Base-by-base conservation (phyloP, 331 rosid genomes). In the Erythrophleum ivorense region DNA sequence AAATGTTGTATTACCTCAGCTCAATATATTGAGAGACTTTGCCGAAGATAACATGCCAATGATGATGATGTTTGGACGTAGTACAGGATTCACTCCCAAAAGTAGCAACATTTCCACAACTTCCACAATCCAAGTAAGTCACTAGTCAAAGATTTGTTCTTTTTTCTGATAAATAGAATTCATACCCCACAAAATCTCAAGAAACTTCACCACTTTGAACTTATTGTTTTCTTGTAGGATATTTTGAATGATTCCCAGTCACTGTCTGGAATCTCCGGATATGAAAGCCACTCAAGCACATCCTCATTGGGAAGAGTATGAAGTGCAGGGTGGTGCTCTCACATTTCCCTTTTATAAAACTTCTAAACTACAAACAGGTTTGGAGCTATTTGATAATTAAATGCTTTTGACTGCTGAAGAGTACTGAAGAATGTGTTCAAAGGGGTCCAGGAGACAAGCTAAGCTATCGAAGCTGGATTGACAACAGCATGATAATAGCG, bases 1-100 rank as follows among this genome's bases (percentile, higher is more conserved):
- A 1, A 89, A 88, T 70, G 82, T 89, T 33, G 89, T 95, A 31
- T 79, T 95, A 6, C 94, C 99, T 2, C 88, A 91, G 77, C 91
- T 95, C 19, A 92, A 87, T 78, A 90, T 88, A 72, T 71, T 93
- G 34, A 90, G 91, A 85, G 68, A 31, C 14, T 75, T 90, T 18
- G 92, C 97, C 10, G 89, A 95, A 57, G 90, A 85, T 18, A 86
- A 46, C 81, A 87, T 76, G 90, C 75, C 77, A 18, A 24, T 24
- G 0, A 4, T 75, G 34, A 18, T 78, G 58, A 60, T 80, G 75
- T 79, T 59, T 71, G 57, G 82, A 49, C 8, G 36, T n/a, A 13
- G 46, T 77, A 48, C 74, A 24, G 78, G 45, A 64, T 55, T 67
- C 57, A 8, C 75, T 19, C 79, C 84, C 38, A 62, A 54, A 78